Percentiles rank a stretch among this genome's conserved stretches.
Conservation (phyloP, 1,284 basidiomycete genomes). For the Moesziomyces sp. region DNA sequence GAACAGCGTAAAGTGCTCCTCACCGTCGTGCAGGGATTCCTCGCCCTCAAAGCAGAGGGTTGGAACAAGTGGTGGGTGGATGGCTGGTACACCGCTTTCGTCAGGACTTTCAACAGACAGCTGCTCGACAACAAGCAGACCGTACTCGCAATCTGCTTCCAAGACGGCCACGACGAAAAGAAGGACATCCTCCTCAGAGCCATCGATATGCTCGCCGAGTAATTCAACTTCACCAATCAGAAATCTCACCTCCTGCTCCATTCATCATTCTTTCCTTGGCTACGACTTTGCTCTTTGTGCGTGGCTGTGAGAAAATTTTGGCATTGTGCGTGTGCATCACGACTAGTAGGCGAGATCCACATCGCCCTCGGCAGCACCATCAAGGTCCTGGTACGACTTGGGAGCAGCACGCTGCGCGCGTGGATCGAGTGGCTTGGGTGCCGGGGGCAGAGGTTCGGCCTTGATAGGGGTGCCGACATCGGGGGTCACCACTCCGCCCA, state of each 20-base stretch:
- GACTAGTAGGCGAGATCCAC: constrained; percentile 48
- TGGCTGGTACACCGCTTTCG: constrained; percentile 56
- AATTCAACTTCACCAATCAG: neutral
- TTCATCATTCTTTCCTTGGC: too few species aligned
- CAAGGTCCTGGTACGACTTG: constrained; percentile 58
- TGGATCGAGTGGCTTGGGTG: constrained; percentile 55
- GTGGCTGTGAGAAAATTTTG: too few species aligned
- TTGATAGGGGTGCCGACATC: constrained; percentile 16
- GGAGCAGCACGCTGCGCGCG: constrained; percentile 29
- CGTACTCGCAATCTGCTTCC: constrained; percentile 54
- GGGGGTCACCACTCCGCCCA: constrained; percentile 23
- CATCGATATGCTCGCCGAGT: constrained; percentile 40
- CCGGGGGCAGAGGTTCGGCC: constrained; percentile 34
- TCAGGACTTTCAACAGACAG: constrained; percentile 47
- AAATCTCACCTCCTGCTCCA: too few species aligned
- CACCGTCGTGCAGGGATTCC: constrained; percentile 44
- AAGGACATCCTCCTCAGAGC: constrained; percentile 24
- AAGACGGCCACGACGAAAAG: neutral
- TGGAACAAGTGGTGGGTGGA: constrained; percentile 63
- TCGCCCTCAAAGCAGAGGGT: constrained; percentile 8
- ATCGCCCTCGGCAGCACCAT: constrained; percentile 50
- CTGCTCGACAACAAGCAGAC: constrained; percentile 52
- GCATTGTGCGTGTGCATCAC: too few species aligned
- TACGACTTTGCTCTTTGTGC: too few species aligned
- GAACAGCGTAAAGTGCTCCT: constrained; percentile 66